These are phyloP conservation scores for Evansstolkia leycettana DNA, from an alignment of 495 filamentous ascomycete genomes.

Conservation along the genomic window DNA sequence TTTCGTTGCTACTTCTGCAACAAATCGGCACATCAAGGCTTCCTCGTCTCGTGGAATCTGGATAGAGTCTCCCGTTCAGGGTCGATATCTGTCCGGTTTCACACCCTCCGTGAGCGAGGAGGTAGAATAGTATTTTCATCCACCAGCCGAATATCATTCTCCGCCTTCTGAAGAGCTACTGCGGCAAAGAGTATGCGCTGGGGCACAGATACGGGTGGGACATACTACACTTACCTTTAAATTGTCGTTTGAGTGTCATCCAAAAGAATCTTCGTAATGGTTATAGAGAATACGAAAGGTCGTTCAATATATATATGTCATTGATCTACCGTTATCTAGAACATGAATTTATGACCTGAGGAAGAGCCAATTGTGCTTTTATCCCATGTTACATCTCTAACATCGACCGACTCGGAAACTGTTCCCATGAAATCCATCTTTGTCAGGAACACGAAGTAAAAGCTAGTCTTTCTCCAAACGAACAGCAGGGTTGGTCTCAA, in stretches of 20 bases:
- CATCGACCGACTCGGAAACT: no score
- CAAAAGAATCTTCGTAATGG: no score
- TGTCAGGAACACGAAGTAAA: no score
- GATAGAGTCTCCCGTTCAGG: constrained; percentile 7
- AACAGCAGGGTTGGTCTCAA: constrained; percentile 73
- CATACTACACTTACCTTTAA: constrained; percentile 29
- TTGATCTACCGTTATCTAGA: background rate
- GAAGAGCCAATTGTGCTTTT: no score
- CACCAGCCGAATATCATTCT: constrained; percentile 9
- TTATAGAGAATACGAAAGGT: no score
- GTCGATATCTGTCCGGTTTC: constrained; percentile 12
- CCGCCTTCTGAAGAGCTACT: constrained; percentile 84
- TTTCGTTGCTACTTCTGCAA: background rate
- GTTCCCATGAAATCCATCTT: no score
- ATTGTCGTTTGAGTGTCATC: no score
- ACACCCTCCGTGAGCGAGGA: constrained; percentile 29
- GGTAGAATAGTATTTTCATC: constrained; percentile 26
- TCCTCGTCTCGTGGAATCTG: constrained; percentile 22
- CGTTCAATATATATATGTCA: background rate
- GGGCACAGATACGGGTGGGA: constrained; percentile 96
- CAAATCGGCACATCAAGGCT: constrained; percentile 29
- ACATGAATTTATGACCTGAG: background rate
- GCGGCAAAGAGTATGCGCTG: constrained; percentile 54
- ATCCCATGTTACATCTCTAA: no score
- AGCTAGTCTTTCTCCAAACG: constrained; percentile 60